Evolutionary conservation across 129 eudicot genomes (phyloP), one percentile per base, ranked within the genome.

Genomic region (Pulicaria dysenterica): DNA sequence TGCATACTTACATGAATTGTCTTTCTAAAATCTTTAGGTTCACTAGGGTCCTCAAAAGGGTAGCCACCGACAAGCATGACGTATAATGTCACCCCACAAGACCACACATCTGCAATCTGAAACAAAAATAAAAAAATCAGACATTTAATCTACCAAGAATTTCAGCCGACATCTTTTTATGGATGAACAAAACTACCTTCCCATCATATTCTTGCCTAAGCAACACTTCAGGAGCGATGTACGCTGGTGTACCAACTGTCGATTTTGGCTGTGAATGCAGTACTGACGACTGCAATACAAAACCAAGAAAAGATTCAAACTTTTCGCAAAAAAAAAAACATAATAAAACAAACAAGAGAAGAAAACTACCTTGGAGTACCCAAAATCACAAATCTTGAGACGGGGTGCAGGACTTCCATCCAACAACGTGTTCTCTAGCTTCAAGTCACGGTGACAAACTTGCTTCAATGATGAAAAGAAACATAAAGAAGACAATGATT

Each of bases 31-130:
- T 92, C 98, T 83, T 83, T 92, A 46, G 98, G 98, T 73, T 92
- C 90, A 12, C 82, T 82, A 39, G 98, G 98, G 74, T 92, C 98
- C 77, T 92, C 98, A 64, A 92, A 92, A 46, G 98, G 98, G 87
- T 92, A 92, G 60, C 84, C 86, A 78, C 98, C 98, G 69, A 92
- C 86, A 75, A 92, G 87, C 98, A 92, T 92, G 34, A 92, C 98
- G 53, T 92, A 92, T 73, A 92, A 76, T 12, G 98, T 92, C 80
- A 92, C 98, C n/a, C 98, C 98, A 79, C 98, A 92, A 5, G 98
- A 92, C 98, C 98, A 92, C 73, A 92, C 98, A 85, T 92, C 98
- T 54, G 96, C 98, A 64, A 82, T 92, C 98, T 92, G 88, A 68
- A 69, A 77, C 39, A 41, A 8, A 73, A 51, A 31, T 10, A 56